phyloP scores from a whole-genome alignment of 1,139 yeast species.

The Groenewaldozyma sp. region DNA sequence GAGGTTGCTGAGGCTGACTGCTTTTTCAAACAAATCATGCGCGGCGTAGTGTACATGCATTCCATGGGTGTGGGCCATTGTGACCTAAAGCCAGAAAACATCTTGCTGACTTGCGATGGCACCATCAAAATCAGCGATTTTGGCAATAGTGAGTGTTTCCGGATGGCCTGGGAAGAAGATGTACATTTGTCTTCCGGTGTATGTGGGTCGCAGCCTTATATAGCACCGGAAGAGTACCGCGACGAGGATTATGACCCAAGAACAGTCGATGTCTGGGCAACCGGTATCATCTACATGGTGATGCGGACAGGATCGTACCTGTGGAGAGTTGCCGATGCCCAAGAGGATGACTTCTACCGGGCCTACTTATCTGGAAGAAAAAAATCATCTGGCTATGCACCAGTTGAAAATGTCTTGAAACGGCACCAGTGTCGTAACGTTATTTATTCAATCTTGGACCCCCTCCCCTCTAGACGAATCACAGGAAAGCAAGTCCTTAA shows the following conservation, averaged over 20 bases:
- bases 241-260: conserved; percentile 77
- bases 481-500: conserved; percentile 81
- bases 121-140: conserved; percentile 84
- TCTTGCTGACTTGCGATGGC: conserved; percentile 72
- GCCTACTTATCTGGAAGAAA: conserved; percentile 69
- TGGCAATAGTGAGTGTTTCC: conserved; percentile 92
- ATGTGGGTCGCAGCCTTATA: conserved; percentile 89
- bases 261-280: conserved; percentile 91
- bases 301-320: conserved; percentile 94
- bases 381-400: conserved; percentile 79
- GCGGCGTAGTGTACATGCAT: conserved; percentile 94
- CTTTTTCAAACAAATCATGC: conserved; percentile 80
- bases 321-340: conserved; percentile 73
- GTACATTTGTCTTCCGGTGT: conserved; percentile 77
- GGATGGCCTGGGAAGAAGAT: conserved; percentile 93
- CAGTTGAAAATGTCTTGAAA: conserved; percentile 64
- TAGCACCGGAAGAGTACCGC: conserved; percentile 90
- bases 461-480: conserved; percentile 75
- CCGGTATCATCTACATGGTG: conserved; percentile 96
- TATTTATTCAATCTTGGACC: conserved; percentile 84
- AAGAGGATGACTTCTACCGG: conserved; percentile 70
- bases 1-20: conserved; percentile 90
- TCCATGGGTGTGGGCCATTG: conserved; percentile 96
- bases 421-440: conserved; percentile 82
- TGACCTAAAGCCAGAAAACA: conserved; percentile 89